Base-by-base conservation (phyloP, 345 rosid genomes). In the Lagerstroemia speciosa region DNA sequence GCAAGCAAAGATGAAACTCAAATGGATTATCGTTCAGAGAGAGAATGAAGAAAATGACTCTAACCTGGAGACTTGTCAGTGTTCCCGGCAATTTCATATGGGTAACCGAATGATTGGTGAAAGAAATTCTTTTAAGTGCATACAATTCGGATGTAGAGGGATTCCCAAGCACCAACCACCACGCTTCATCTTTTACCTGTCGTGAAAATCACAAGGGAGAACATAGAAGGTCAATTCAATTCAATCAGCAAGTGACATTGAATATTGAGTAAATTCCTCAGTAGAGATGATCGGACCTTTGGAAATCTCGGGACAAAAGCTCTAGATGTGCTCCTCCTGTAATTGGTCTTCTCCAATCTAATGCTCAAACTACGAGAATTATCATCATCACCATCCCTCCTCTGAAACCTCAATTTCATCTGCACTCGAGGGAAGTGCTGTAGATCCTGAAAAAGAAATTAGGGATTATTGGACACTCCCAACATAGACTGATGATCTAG, bases 81-180 rank as follows among this genome's bases (percentile, higher is more conserved):
- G 82, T 75, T 46, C 94, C 72, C 41, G 97, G 94, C 37, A 93
- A 77, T 69, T 84, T 87, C 96, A 93, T 87, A 67, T 76, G 84
- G 65, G 93, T 89, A 64, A 72, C 85, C 78, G 86, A 64, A 68
- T 78, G 87, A 69, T 74, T 86, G 9, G 84, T 71, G 89, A 93
- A 88, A 41, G 97, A 86, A 66, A 93, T 87, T 79, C 99, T 87
- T 85, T 91, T 93, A 68, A 93, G 67, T 70, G 96, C 95, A 88
- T 82, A 83, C 62, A 91, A 80, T 73, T 91, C 90, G 2, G 83
- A 82, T 46, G 91, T 83, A 48, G 79, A 65, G 27, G 89, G 74
- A 76, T 93, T 87, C 46, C 96, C 95, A 52, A 93, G 92, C 69
- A 89, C 81, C 68, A 93, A 74, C 99, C 97, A 93, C 97, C 99